Base-by-base conservation (phyloP, 176 grass and related monocot genomes). In the Triticum timopheevii region DNA sequence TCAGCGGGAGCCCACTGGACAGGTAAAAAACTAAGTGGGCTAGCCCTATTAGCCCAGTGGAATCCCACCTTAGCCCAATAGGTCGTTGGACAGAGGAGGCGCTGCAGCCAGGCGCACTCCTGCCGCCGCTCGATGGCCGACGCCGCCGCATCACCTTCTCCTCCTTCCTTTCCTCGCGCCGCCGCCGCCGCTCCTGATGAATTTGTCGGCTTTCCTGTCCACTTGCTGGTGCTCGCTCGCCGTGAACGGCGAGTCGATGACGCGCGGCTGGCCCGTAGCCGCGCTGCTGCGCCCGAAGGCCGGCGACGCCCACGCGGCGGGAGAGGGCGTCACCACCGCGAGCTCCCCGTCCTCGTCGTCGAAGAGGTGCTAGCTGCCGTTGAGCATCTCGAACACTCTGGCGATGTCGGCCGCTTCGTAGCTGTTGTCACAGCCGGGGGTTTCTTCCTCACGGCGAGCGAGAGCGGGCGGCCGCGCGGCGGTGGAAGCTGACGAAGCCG, bases 381-480 rank as follows among this genome's bases (percentile, higher is more conserved):
- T 88, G 39, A 93, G 85, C 31, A 93, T 72, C 36, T 97, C 91
- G 39, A 97, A 87, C 52, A 92, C 54, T 74, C 87, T 90, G 24
- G 95, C 86, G 2, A 95, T 85, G 47, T 92, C 91, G 13, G 85
- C 88, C 15, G 85, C 91, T 82, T 93, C 89, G 79, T 91, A 90
- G 86, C 79, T 76, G 78, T 71, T 27, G 62, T 50, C 77, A 12
- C 52, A 31, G 38, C 33, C 17, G 31, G 22, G n/a, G 8, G 10
- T 44, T 40, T 59, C 15, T 36, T 31, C 33, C 19, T 16, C 8
- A 42, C 25, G 72, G 39, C 23, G 33, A 44, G 78, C 47, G 62
- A 7, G 16, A 36, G 66, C 30, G 66, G n/a, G n/a, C n/a, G n/a
- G n/a, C n/a, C n/a, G n/a, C n/a, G n/a, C n/a, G n/a, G n/a, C n/a